phyloP scores from a whole-genome alignment of 2,329 filamentous ascomycete genomes.

The Alternaria hordeiaustralica region DNA sequence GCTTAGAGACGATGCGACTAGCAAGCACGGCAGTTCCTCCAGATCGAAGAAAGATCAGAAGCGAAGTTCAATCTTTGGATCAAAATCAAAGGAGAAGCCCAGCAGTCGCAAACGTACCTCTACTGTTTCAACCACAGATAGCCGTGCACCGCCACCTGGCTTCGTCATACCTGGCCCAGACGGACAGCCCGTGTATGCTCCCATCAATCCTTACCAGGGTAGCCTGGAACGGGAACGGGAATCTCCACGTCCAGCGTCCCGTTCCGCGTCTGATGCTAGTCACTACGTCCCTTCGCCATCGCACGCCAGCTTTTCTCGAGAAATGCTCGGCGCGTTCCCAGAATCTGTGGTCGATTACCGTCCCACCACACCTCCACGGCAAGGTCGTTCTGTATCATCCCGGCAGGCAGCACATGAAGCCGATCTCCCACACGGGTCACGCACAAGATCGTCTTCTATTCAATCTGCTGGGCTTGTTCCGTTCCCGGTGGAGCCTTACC shows the following conservation, averaged over 20 bases:
- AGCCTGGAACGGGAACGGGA: conserved; percentile 43
- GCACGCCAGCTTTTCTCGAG: conserved; percentile 35
- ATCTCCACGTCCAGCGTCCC: conserved; percentile 52
- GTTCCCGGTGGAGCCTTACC: conserved; percentile 42
- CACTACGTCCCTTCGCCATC: conserved; percentile 37
- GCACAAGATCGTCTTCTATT: conserved; percentile 28
- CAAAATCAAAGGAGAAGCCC: conserved; percentile 40
- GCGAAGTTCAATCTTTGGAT: conserved; percentile 36
- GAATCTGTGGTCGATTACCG: conserved; percentile 40
- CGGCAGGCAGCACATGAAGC: conserved; percentile 22
- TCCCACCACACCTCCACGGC: conserved; percentile 27
- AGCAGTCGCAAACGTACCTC: conserved; percentile 40
- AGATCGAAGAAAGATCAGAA: conserved; percentile 47
- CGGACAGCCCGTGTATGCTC: conserved; percentile 54
- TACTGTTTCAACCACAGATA: conserved; percentile 23
- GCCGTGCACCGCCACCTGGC: conserved; percentile 51
- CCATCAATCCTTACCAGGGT: conserved; percentile 52
- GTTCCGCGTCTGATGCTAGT: conserved; percentile 47
- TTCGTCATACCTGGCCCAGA: conserved; percentile 58
- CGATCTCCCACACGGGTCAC: conserved; percentile 16
- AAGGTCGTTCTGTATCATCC: conserved; percentile 25
- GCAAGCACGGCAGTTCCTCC: conserved; percentile 34
- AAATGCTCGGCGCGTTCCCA: conserved; percentile 50
- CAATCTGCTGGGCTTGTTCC: conserved; percentile 35
- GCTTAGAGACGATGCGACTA: conserved; percentile 37